Percentiles rank a stretch among this genome's conserved stretches.
Conservation (phyloP, 2,329 filamentous ascomycete species). For the Curvularia hawaiiensis region DNA sequence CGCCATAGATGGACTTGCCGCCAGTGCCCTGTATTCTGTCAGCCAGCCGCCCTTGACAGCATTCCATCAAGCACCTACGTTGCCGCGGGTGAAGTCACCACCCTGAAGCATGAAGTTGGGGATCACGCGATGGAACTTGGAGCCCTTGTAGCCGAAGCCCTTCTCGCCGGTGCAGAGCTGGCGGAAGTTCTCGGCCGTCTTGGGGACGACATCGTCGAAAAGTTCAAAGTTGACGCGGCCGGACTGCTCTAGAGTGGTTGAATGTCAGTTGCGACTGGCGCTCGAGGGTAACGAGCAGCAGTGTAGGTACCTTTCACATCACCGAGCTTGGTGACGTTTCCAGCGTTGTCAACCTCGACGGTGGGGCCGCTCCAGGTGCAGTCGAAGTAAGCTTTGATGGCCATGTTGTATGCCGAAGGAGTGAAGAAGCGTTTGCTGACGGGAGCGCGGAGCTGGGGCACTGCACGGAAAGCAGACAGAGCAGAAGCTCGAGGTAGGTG, state of each 20-base stretch:
- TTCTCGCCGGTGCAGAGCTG: slow-evolving; percentile 81
- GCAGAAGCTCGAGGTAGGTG: slow-evolving; percentile 40
- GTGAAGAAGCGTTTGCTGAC: slow-evolving; percentile 60
- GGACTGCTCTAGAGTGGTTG: slow-evolving; percentile 61
- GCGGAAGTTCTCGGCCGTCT: slow-evolving; percentile 85
- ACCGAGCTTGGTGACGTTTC: slow-evolving; percentile 55
- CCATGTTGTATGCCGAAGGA: slow-evolving; percentile 75
- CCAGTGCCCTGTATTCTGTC: slow-evolving; percentile 71
- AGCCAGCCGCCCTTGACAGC: slow-evolving; percentile 18
- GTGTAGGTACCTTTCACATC: slow-evolving; percentile 62
- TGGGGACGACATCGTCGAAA: slow-evolving; percentile 84
- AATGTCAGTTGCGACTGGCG: slow-evolving; percentile 18
- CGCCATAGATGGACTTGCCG: slow-evolving; percentile 92
- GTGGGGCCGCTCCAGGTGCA: slow-evolving; percentile 72
- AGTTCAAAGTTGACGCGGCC: slow-evolving; percentile 90
- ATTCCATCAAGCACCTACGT: slow-evolving; percentile 64
- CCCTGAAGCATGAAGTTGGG: slow-evolving; percentile 95
- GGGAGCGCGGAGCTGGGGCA: slow-evolving; percentile 43
- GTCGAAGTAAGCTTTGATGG: slow-evolving; percentile 77
- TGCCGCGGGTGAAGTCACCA: slow-evolving; percentile 91
- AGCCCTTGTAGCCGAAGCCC: slow-evolving; percentile 82
- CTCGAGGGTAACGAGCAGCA: neutral
- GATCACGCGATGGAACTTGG: slow-evolving; percentile 91
- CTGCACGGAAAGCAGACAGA: slow-evolving; percentile 42
- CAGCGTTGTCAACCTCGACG: slow-evolving; percentile 63